These are phyloP conservation scores for Aspergillus campestris DNA, from an alignment of 495 filamentous ascomycete genomes.

Conservation along the genomic window DNA sequence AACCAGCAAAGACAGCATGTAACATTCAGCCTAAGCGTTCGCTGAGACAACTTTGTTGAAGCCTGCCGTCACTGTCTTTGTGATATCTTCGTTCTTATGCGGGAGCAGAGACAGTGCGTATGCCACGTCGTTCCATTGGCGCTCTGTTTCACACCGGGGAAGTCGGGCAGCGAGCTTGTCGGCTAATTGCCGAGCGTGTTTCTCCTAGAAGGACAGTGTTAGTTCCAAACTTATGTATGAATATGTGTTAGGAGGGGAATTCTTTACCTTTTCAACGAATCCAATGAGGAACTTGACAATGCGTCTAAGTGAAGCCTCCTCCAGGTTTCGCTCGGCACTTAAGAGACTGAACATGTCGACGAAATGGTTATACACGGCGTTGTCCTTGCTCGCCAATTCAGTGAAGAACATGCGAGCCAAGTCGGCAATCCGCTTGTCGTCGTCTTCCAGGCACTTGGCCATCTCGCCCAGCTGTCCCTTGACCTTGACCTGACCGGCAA, in stretches of 20 bases:
- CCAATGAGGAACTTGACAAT: constrained; percentile 89
- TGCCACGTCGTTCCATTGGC: constrained; percentile 95
- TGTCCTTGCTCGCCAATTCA: constrained; percentile 93
- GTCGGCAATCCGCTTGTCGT: constrained; percentile 87
- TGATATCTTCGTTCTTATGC: constrained; percentile 97
- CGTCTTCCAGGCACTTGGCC: constrained; percentile 96
- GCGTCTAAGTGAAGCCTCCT: constrained; percentile 72
- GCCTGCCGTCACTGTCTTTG: constrained; percentile 70
- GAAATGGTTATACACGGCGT: constrained; percentile 98
- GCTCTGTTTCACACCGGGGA: constrained; percentile 77
- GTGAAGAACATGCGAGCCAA: constrained; percentile 97
- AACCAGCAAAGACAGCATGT: constrained; percentile 10
- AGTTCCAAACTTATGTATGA: background rate
- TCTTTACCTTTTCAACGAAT: constrained; percentile 87
- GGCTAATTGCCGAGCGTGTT: constrained; percentile 92
- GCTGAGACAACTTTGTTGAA: constrained; percentile 72
- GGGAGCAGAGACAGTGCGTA: constrained; percentile 82
- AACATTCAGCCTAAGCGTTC: constrained; percentile 35
- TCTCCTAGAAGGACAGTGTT: constrained; percentile 54
- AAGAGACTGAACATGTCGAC: constrained; percentile 97
- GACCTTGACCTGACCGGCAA: constrained; percentile 98
- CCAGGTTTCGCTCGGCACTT: constrained; percentile 69
- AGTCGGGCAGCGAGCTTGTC: constrained; percentile 88
- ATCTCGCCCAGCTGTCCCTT: constrained; percentile 99
- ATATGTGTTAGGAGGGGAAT: background rate